Conservation (phyloP, 2,329 filamentous ascomycete genomes). For the Paracorniculantispora psalliotae region DNA sequence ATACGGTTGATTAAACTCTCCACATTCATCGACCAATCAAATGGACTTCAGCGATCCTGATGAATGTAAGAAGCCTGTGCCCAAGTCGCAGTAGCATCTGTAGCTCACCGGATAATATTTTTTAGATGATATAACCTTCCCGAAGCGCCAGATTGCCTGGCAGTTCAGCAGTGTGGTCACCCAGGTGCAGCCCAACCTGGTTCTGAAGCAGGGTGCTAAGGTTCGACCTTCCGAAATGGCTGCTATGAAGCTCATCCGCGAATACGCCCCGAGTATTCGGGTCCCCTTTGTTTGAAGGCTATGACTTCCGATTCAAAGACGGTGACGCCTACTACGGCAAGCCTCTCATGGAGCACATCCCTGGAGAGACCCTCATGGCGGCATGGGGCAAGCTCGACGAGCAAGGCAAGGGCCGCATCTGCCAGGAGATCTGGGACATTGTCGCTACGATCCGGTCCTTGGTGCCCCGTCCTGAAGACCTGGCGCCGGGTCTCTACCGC, state of each 20-base stretch:
- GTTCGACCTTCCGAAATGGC: constrained; percentile 14
- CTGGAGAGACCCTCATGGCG: constrained; percentile 10
- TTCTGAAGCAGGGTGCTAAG: constrained; percentile 15
- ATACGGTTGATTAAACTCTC: too few relatives aligned
- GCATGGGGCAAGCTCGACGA: constrained; percentile 13
- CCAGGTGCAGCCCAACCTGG: constrained; percentile 10
- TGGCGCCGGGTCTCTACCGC: constrained; percentile 14
- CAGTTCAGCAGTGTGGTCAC: constrained; percentile 3
- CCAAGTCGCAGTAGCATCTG: not conserved
- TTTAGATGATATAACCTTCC: not conserved
- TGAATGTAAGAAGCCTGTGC: constrained; percentile 1
- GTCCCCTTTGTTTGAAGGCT: constrained; percentile 9
- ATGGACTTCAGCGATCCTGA: constrained; percentile 1
- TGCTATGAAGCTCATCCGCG: constrained; percentile 15
- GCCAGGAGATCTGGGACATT: constrained; percentile 15
- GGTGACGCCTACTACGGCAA: constrained; percentile 9
- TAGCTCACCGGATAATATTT: not conserved
- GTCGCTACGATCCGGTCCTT: constrained; percentile 12
- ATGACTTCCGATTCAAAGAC: not conserved
- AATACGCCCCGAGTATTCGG: constrained; percentile 11
- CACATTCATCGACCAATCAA: not conserved
- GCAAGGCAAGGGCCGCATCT: constrained; percentile 13
- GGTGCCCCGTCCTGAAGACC: constrained; percentile 12
- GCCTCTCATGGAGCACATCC: constrained; percentile 13
- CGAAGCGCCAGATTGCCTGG: constrained; percentile 2